Percentiles rank a stretch among this genome's conserved stretches.
Conservation (phyloP, 2,329 filamentous ascomycete species). For the Penicillium italicum region DNA sequence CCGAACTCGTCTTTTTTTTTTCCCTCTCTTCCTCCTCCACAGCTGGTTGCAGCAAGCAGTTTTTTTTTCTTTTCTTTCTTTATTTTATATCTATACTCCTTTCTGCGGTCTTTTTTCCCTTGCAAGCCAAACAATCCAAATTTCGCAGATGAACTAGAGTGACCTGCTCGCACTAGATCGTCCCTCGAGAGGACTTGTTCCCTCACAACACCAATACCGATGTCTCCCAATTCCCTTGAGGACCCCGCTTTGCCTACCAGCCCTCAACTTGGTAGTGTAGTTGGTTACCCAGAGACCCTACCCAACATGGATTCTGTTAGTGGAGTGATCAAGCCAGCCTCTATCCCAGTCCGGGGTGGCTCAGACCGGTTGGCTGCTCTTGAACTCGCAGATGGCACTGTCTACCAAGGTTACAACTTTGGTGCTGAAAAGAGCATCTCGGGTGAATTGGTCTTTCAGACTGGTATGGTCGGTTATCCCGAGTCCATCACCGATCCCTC, state of each 20-base stretch:
- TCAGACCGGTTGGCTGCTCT: slow-evolving; percentile 69
- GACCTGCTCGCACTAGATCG: slow-evolving; percentile 28
- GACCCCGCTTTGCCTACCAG: slow-evolving; percentile 36
- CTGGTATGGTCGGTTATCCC: slow-evolving; percentile 97
- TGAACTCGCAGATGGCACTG: slow-evolving; percentile 86
- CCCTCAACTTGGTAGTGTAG: slow-evolving; percentile 41
- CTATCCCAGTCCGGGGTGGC: slow-evolving; percentile 54
- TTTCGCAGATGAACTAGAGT: slow-evolving; percentile 39
- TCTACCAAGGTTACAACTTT: slow-evolving; percentile 94
- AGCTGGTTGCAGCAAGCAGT: slow-evolving; percentile 11
- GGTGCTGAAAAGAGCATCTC: slow-evolving; percentile 91
- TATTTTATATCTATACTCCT: slow-evolving; percentile 16
- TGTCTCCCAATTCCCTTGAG: slow-evolving; percentile 31
- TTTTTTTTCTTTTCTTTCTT: slow-evolving; percentile 2
- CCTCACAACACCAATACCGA: slow-evolving; percentile 25
- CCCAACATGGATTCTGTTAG: slow-evolving; percentile 31
- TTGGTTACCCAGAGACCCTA: slow-evolving; percentile 35
- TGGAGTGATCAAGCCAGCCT: slow-evolving; percentile 54
- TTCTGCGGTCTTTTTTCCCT: neutral
- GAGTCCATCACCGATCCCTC: slow-evolving; percentile 89
- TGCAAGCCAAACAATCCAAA: neutral
- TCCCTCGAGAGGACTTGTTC: slow-evolving; percentile 40
- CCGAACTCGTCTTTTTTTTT: slow-evolving; percentile 21
- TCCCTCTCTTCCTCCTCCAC: slow-evolving; percentile 23
- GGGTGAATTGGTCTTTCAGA: slow-evolving; percentile 98